Evolutionary conservation across 345 rosid species (phyloP), one percentile per base, ranked within the genome.

Genomic region (Pugionium dolabratum): DNA sequence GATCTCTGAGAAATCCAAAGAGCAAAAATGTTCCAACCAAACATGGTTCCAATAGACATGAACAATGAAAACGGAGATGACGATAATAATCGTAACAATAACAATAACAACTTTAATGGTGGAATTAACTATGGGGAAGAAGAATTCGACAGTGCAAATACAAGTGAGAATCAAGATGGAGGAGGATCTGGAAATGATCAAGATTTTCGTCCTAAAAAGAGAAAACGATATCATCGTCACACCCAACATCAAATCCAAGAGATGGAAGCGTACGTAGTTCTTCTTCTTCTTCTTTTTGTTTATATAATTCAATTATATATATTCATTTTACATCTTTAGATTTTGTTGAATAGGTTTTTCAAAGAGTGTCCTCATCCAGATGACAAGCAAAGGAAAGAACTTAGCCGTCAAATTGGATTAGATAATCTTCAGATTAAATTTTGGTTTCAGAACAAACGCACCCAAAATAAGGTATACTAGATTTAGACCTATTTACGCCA

Each of bases 391-490:
- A 83, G 97, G 79, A 88, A 84, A 60, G 90, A 83, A 3, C 80
- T 94, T 2, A 78, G 95, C 77, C 77, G 83, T 6, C 91, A 88
- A 59, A 76, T 94, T 83, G 97, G 86, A 75, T 53, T 94, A 41
- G 85, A 84, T 63, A 93, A 89, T 45, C 75, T 83, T 79, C 99
- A 94, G 70, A 86, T 94, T 82, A 90, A 90, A 58, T 94, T 86
- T 54, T 94, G 99, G 99, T 90, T 40, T 5, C 44, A 40, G n/a
- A 40, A 40, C n/a, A 40, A 40, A 40, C 44, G 44, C 10, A 40
- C 44, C 63, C 97, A 94, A 64, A 83, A 78, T 79, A 94, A 94
- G 99, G 99, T 94, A 80, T 7, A 40, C 44, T 40, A 18, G 18
- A 18, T 18, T 18, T 18, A 18, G 18, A 18, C 18, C 18, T 18